A percentile compares a stretch with the other conserved stretches of the same genome.
Conservation (phyloP, 257 asterid genomes). For the Rubia yunnanensis region DNA sequence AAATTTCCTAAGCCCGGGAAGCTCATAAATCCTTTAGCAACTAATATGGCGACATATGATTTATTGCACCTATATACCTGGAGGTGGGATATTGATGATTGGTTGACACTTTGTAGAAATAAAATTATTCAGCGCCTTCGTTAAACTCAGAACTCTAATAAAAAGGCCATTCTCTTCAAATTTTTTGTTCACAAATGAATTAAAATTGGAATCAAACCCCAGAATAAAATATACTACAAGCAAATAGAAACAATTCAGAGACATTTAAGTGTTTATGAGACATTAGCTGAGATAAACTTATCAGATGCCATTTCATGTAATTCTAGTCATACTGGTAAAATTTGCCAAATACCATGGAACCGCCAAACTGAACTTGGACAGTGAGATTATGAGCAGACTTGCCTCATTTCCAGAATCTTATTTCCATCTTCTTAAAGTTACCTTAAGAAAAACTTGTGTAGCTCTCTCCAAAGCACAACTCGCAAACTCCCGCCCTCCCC, state of each 20-base stretch:
- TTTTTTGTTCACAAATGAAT: too few relatives aligned
- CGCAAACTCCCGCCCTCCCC: constrained; percentile 74
- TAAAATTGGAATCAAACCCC: too few relatives aligned
- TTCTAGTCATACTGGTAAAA: not conserved
- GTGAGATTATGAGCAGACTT: not conserved
- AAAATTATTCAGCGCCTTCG: not conserved
- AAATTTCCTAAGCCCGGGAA: not conserved
- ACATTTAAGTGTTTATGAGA: too few relatives aligned
- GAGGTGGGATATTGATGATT: not conserved
- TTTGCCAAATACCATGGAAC: not conserved
- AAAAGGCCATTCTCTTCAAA: too few relatives aligned
- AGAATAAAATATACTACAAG: not conserved
- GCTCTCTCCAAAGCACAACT: constrained; percentile 68
- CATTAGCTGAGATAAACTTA: not conserved
- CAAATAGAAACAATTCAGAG: not conserved
- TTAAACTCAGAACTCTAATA: too few relatives aligned
- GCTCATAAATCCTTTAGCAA: not conserved
- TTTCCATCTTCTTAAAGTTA: constrained; percentile 13
- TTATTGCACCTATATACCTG: not conserved
- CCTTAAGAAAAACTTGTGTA: constrained; percentile 68
- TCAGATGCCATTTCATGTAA: not conserved
- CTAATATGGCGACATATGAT: not conserved
- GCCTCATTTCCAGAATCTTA: not conserved
- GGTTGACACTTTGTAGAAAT: too few relatives aligned
- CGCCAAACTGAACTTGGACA: not conserved